Evolutionary conservation across 164 flowering plant genomes (phyloP).

Genomic region (Dillenia turbinata): DNA sequence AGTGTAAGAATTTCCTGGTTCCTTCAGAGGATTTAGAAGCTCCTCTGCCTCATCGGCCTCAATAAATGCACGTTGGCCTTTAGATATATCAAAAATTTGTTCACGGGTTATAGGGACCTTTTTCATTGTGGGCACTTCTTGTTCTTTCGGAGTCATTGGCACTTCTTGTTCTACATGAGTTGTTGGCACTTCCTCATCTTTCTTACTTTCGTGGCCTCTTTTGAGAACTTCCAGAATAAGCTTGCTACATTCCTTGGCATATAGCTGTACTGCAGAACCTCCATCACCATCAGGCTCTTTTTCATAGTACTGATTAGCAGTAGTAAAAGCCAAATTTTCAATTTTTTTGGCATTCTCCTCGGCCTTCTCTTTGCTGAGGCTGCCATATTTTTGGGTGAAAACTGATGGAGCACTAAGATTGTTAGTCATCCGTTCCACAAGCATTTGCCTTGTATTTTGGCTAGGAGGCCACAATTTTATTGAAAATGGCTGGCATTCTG

Average conservation of each 20-base stretch:
- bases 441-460: conserved; percentile 60
- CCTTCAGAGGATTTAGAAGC: conserved; percentile 57
- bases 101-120: conserved; percentile 15
- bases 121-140: conserved; percentile 18
- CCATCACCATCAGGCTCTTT: conserved; percentile 98
- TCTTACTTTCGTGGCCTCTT: conserved; percentile 37
- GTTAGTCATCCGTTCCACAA: conserved; percentile 74
- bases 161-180: too few species aligned
- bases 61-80: conserved; percentile 63
- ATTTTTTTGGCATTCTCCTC: conserved; percentile 66
- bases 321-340: conserved; percentile 66
- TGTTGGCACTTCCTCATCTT: conserved; percentile 14
- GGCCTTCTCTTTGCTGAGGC: conserved; percentile 63
- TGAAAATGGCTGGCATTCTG: conserved; percentile 41
- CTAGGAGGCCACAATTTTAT: conserved; percentile 98
- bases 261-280: conserved; percentile 86
- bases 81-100: conserved; percentile 76
- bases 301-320: conserved; percentile 66
- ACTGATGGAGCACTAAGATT: conserved; percentile 73
- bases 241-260: conserved; percentile 90
- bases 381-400: conserved; percentile 73
- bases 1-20: conserved; percentile 53
- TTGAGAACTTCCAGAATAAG: conserved; percentile 76
- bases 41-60: conserved; percentile 76
- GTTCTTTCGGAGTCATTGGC: not conserved